Percentiles rank a stretch among this genome's conserved stretches.
Evolutionary conservation across 106 monocot species (phyloP).

Genomic region (Dendrobium huoshanense): DNA sequence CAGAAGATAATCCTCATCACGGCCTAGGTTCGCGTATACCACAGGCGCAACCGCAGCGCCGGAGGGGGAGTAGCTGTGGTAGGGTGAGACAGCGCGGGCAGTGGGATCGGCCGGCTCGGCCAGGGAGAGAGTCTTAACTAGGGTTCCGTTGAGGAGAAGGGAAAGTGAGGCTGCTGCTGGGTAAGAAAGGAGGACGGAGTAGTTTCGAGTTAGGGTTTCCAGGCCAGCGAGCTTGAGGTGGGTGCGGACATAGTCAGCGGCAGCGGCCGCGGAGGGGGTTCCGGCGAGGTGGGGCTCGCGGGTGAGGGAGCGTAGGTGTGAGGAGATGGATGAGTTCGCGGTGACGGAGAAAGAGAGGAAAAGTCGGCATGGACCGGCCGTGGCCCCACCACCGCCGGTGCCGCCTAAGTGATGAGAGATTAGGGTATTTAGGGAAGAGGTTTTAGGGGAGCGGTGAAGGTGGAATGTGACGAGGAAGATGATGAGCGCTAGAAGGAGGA

Average conservation of each 20-base stretch:
- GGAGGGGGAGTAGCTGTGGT: constrained; percentile 81
- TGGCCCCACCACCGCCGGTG: neutral
- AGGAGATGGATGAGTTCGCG: constrained; percentile 59
- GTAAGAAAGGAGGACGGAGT: constrained; percentile 65
- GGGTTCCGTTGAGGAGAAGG: constrained; percentile 32
- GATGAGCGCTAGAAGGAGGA: constrained; percentile 5
- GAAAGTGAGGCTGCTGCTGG: constrained; percentile 52
- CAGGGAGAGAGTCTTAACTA: constrained; percentile 33
- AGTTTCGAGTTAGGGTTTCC: constrained; percentile 24
- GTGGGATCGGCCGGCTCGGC: constrained; percentile 44
- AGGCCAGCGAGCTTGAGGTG: constrained; percentile 48
- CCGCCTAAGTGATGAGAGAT: neutral
- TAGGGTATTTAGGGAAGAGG: constrained; percentile 5
- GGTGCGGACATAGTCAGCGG: constrained; percentile 44
- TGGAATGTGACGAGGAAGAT: constrained; percentile 24
- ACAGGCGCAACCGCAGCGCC: constrained; percentile 37
- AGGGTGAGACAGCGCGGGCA: constrained; percentile 28
- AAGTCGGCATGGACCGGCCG: constrained; percentile 1
- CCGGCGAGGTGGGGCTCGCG: constrained; percentile 74
- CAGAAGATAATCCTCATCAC: constrained; percentile 43
- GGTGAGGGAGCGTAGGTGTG: constrained; percentile 63
- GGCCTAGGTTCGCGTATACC: constrained; percentile 60
- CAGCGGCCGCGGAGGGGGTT: constrained; percentile 30
- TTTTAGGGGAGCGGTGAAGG: constrained; percentile 8
- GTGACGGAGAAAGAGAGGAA: constrained; percentile 37